Base-by-base conservation (phyloP, 768 basidiomycete genomes). In the Amanita rimosa region DNA sequence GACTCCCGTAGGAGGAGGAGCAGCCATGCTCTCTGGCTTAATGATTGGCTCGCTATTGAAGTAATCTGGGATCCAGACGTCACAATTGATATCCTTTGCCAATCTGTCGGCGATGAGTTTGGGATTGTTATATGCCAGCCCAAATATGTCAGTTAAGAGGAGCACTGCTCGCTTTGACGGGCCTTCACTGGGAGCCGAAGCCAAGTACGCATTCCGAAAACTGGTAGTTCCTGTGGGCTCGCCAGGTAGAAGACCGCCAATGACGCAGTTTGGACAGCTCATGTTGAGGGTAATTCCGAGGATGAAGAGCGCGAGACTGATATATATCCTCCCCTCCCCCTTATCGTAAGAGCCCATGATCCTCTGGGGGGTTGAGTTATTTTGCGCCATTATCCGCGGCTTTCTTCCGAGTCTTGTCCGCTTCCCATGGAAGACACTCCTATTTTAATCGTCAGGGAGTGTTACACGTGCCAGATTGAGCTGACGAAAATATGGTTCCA, bases 61-160 rank as follows among this genome's bases (percentile, higher is more conserved):
- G 42, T 78, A 59, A 61, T 83, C 78, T 7, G 80, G 81, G 14
- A 79, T 67, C 73, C 76, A 83, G 14, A 81, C 79, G 54, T 83
- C 81, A 52, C 79, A 76, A 14, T 65, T 61, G 24, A 81, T 55
- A 14, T 61, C 55, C 49, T 69, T 61, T 6, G 78, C 68, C 19
- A 80, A 57, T 22, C 66, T 62, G 59, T 83, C 79, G 1, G 79
- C 79, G 4, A 81, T 63, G 49, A 84, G 67, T 54, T 76, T 78
- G 52, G 62, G 67, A 53, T 81, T 81, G 31, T 67, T 62, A 26
- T 81, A 57, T 3, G 67, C 63, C 4, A 81, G 61, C 0, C 78
- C 79, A 51, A 79, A 84, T 10, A 66, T 69, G 52, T 83, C 79
- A 0, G 74, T 79, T 26, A 80, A 61, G 5, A 80, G 58, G 16